Evolutionary conservation across 1,284 basidiomycete species (phyloP), one percentile per base, ranked within the genome.

Genomic region (Abortiporus biennis): DNA sequence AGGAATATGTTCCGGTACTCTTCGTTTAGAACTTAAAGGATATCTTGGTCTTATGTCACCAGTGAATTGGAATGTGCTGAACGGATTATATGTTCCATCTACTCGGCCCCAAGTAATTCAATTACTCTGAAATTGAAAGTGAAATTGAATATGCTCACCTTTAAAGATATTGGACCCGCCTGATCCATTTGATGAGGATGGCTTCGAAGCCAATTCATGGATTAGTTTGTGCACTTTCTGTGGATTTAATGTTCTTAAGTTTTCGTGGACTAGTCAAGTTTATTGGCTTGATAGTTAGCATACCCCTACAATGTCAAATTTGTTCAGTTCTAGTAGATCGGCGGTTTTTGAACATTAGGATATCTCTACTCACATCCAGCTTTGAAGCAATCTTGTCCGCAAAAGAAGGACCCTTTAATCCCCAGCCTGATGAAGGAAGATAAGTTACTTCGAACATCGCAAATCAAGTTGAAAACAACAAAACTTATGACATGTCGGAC

Each of bases 301-400:
- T n/a, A n/a, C n/a, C n/a, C n/a, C n/a, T n/a, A n/a, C n/a, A n/a
- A n/a, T n/a, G n/a, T n/a, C n/a, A n/a, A n/a, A n/a, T n/a, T n/a
- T n/a, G n/a, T n/a, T n/a, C n/a, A n/a, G n/a, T n/a, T n/a, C n/a
- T n/a, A n/a, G n/a, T n/a, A n/a, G n/a, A n/a, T n/a, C n/a, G n/a
- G n/a, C n/a, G n/a, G n/a, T n/a, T n/a, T n/a, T n/a, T n/a, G n/a
- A n/a, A n/a, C n/a, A n/a, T n/a, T n/a, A n/a, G n/a, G n/a, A n/a
- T n/a, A 36, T 44, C 32, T 22, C 15, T 6, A 16, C 85, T 68
- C 60, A 89, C 88, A 91, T 58, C 74, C 80, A 36, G 78, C 70
- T 60, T 90, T 92, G 73, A 92, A 91, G 65, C 88, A 92, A 45
- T 85, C 83, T 57, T 92, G 88, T 12, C 78, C 77, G 49, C 88